phyloP scores from a whole-genome alignment of 139 green algal species.

The Chlorella sp. region DNA sequence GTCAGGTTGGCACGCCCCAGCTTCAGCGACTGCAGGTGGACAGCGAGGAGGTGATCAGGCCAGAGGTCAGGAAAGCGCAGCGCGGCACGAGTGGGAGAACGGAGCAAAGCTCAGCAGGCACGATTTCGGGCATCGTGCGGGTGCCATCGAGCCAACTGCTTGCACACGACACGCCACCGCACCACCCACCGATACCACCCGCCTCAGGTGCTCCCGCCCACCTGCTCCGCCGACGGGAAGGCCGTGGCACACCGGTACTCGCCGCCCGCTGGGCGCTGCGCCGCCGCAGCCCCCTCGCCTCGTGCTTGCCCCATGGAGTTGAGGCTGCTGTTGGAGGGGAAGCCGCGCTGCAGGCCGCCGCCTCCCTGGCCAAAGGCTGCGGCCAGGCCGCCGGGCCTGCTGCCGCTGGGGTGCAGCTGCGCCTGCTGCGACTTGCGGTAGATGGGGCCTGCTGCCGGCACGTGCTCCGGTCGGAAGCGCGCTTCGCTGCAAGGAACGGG shows the following conservation, averaged over 20 bases:
- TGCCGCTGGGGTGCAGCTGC: not conserved
- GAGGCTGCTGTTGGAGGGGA: slow-evolving; percentile 30
- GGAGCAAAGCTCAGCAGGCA: too few relatives aligned
- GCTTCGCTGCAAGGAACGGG: slow-evolving; percentile 29
- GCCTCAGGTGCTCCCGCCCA: not conserved
- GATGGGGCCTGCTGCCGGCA: slow-evolving; percentile 60
- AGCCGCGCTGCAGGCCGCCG: slow-evolving; percentile 6
- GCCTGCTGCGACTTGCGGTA: slow-evolving; percentile 25
- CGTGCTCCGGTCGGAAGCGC: slow-evolving; percentile 59
- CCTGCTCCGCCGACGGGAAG: slow-evolving; percentile 62
- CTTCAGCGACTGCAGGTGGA: slow-evolving; percentile 43
- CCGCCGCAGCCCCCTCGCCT: not conserved
- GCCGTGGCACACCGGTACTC: slow-evolving; percentile 72
- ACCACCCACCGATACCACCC: too few relatives aligned
- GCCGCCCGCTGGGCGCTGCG: slow-evolving; percentile 35
- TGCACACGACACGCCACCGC: too few relatives aligned
- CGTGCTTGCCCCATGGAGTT: slow-evolving; percentile 6
- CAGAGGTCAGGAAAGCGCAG: too few relatives aligned
- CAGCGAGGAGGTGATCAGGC: too few relatives aligned
- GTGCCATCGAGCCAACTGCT: too few relatives aligned
- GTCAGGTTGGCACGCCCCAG: slow-evolving; percentile 82
- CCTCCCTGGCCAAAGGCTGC: too few relatives aligned
- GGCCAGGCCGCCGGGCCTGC: not conserved
- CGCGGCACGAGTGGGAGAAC: too few relatives aligned
- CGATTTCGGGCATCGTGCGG: too few relatives aligned